Percentiles rank a stretch among this genome's conserved stretches.
phyloP scores from a whole-genome alignment of 805 yeast genomes.

The Cyberlindnera samutprakarnensis region DNA sequence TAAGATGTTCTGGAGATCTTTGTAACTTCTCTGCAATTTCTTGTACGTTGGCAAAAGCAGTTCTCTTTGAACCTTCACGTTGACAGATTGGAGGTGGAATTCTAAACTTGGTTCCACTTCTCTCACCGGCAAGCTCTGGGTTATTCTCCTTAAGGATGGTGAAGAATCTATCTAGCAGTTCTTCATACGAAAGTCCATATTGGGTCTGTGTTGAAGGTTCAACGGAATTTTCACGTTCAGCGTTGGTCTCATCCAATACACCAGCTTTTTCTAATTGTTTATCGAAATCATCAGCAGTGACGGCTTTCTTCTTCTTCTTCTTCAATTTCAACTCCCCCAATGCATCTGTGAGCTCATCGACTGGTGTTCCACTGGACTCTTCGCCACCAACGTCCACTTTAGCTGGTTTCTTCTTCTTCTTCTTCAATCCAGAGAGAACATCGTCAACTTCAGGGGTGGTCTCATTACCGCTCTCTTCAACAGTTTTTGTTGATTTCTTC shows the following conservation, averaged over 20 bases:
- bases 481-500: constrained; percentile 49
- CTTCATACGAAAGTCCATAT: constrained; percentile 66
- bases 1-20: constrained; percentile 94
- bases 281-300: constrained; percentile 70
- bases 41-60: constrained; percentile 92
- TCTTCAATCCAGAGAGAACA: constrained; percentile 73
- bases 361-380: constrained; percentile 25
- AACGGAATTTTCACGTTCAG: constrained; percentile 17
- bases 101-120: constrained; percentile 85
- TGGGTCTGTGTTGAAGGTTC: constrained; percentile 28
- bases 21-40: constrained; percentile 91
- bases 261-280: constrained; percentile 89
- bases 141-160: constrained; percentile 80
- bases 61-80: constrained; percentile 96
- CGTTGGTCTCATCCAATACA: constrained; percentile 38
- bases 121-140: constrained; percentile 97
- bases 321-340: constrained; percentile 67
- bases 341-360: constrained; percentile 47
- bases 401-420: constrained; percentile 72
- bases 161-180: constrained; percentile 79
- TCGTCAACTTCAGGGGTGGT: constrained; percentile 43
- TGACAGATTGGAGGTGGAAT: constrained; percentile 96
- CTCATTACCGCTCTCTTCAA: constrained; percentile 28
- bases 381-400: constrained; percentile 26
- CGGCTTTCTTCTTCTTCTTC: constrained; percentile 77